These are phyloP conservation scores for Geranomyces variabilis DNA, from an alignment of 192 early-diverging fungal species.

Conservation along the genomic window DNA sequence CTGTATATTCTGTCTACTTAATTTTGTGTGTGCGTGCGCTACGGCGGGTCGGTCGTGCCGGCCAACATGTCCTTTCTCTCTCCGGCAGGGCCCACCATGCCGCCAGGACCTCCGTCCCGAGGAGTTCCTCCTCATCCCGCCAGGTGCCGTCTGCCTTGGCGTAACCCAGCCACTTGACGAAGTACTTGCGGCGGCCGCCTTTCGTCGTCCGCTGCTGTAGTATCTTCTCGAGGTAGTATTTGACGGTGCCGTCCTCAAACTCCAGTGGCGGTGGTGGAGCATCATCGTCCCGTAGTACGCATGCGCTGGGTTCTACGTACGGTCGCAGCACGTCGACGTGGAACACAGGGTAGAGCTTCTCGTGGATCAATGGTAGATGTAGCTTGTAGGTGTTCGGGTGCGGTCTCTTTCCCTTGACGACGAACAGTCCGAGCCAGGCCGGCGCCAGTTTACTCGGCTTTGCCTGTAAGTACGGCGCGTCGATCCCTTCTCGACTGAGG, in stretches of 20 bases:
- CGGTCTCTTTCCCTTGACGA: not conserved
- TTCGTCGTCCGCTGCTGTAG: not conserved
- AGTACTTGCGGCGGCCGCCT: not conserved
- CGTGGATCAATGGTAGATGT: not conserved
- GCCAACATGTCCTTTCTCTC: no score
- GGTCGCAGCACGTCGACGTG: constrained; percentile 4
- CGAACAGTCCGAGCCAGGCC: not conserved
- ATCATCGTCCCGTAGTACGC: not conserved
- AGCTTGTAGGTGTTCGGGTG: constrained; percentile 18
- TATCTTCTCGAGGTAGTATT: not conserved
- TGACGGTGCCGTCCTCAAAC: not conserved
- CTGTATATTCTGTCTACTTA: no score
- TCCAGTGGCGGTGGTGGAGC: not conserved
- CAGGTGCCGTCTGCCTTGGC: not conserved
- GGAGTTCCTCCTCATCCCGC: no score
- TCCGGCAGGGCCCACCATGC: no score
- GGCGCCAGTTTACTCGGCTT: not conserved
- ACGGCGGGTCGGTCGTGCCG: no score
- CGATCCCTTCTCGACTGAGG: not conserved
- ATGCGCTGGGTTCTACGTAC: not conserved
- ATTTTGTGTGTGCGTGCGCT: no score
- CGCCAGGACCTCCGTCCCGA: no score
- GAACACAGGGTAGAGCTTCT: constrained; percentile 20
- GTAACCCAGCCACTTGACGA: constrained; percentile 7
- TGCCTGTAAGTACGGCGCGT: not conserved